Base-by-base conservation (phyloP, 768 basidiomycete genomes). In the Tylopilus cervinicoccineus region DNA sequence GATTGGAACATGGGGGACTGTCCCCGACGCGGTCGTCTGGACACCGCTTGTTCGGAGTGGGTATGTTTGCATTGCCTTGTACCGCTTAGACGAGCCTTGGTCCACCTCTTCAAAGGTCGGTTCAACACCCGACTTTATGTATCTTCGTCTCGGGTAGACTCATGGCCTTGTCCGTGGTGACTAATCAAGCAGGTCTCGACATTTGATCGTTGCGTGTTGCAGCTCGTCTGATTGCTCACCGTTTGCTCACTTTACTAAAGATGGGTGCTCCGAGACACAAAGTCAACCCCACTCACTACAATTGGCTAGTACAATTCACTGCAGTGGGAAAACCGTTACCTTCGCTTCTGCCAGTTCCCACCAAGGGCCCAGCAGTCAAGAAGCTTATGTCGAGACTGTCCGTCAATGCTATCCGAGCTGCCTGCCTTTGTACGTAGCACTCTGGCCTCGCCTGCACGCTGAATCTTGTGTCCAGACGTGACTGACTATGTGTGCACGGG, bases 1-100 rank as follows among this genome's bases (percentile, higher is more conserved):
- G 37, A 29, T 47, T 23, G 32, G 4, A 9, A 50, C n/a, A n/a
- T n/a, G n/a, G 50, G 36, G 46, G 49, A 47, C 50, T 51, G 22
- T 41, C 50, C 47, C 31, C 29, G n/a, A n/a, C n/a, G n/a, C n/a
- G n/a, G 57, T 62, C 50, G 51, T 27, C 48, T 53, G 51, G 52
- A 36, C 45, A 59, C 50, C 38, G 50, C 54, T 50, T 43, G 36
- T 22, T 40, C 43, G 38, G 44, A 31, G 34, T 4, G 49, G 44
- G 49, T 42, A 51, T 52, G 51, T 47, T 27, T 26, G 44, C 48
- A 47, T 45, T 47, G 55, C 51, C 44, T 39, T 42, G 32, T 44
- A 54, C 43, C 34, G 45, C 49, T 47, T 14, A 38, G 17, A 46
- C 45, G 28, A 27, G 27, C 32, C 38, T 12, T 17, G n/a, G n/a